Percentiles rank a stretch among this genome's conserved stretches.
phyloP scores from a whole-genome alignment of 148 eudicot genomes.

The Chenopodium berlandieri region DNA sequence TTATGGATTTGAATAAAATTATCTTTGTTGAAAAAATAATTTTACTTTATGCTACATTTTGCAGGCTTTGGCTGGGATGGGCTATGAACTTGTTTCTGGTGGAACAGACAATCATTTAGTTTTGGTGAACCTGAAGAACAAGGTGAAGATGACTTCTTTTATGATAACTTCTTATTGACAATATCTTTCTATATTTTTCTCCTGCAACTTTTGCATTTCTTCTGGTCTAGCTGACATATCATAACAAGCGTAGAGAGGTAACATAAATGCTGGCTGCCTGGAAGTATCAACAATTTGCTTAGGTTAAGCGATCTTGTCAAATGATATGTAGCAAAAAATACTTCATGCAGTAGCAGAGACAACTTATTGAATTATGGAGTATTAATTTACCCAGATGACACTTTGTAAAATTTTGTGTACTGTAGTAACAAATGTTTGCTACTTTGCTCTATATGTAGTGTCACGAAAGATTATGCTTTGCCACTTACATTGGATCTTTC shows the following conservation, averaged over 20 bases:
- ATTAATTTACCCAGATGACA: not conserved
- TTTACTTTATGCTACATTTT: slow-evolving; percentile 24
- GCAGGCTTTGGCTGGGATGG: slow-evolving; percentile 65
- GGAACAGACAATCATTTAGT: slow-evolving; percentile 98
- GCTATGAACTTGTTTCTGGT: slow-evolving; percentile 98
- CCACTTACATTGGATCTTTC: not conserved
- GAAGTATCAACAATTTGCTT: not conserved
- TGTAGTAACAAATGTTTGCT: not conserved
- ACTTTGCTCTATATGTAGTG: not conserved
- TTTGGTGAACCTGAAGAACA: slow-evolving; percentile 82
- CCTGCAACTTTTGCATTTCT: not conserved
- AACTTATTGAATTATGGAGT: not conserved
- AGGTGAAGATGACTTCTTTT: slow-evolving; percentile 51
- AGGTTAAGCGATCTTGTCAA: not conserved
- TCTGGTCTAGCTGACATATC: not conserved
- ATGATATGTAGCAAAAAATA: not conserved
- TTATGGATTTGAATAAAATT: not conserved
- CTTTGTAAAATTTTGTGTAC: not conserved
- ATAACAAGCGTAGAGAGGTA: not conserved
- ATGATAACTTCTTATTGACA: not conserved
- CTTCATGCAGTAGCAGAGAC: not conserved
- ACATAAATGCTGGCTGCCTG: not conserved
- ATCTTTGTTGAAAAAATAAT: not conserved
- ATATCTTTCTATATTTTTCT: not conserved
- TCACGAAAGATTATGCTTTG: not conserved